Conservation (phyloP, 192 early-diverging fungal species). For the Coemansia furcata region DNA sequence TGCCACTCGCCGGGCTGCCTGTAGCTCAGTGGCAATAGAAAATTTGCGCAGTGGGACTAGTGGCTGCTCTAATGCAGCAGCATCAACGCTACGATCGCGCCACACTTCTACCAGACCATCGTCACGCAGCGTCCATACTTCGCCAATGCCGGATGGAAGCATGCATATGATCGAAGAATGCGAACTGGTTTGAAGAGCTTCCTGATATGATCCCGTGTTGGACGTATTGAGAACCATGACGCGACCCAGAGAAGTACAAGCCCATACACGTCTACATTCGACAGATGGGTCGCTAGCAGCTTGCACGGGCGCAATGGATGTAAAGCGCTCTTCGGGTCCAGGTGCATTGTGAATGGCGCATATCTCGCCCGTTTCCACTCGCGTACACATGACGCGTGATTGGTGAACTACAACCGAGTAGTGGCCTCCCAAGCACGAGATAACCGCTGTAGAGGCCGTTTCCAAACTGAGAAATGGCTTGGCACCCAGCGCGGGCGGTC, state of each 20-base stretch:
- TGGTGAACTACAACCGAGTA: conserved; percentile 38
- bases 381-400: conserved; percentile 45
- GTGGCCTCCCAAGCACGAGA: conserved; percentile 40
- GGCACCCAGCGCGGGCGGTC: conserved; percentile 37
- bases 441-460: conserved; percentile 6
- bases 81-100: conserved; percentile 25
- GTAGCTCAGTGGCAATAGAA: conserved; percentile 32
- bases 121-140: conserved; percentile 48
- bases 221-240: conserved; percentile 36
- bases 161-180: conserved; percentile 16
- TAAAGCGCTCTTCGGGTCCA: conserved; percentile 51
- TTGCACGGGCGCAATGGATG: conserved; percentile 36
- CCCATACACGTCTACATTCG: conserved; percentile 41
- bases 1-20: conserved; percentile 23
- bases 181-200: conserved; percentile 18
- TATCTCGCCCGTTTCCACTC: conserved; percentile 46
- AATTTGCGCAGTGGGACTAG: conserved; percentile 34
- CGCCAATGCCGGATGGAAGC: conserved; percentile 27
- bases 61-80: conserved; percentile 11
- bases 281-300: conserved; percentile 14
- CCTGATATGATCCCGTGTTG: conserved; percentile 20
- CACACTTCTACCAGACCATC: conserved; percentile 42
- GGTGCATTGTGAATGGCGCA: conserved; percentile 48
- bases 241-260: conserved; percentile 30
- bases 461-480: conserved; percentile 40